phyloP scores from a whole-genome alignment of 2,329 filamentous ascomycete species.

The Hymenoscyphus repandus region DNA sequence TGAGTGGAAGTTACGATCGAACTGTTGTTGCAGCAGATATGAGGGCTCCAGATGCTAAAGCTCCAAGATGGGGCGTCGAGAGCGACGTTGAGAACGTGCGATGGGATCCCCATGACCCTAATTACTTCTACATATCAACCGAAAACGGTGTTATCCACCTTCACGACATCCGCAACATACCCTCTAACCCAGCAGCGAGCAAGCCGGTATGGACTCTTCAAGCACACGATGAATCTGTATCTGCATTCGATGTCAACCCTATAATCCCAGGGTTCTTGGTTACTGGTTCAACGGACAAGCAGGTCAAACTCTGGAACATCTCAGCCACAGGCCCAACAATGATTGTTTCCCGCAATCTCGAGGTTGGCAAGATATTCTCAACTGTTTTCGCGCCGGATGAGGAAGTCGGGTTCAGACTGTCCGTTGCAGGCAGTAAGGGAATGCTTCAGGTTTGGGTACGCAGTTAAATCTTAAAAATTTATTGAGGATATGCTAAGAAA shows the following conservation, averaged over 20 bases:
- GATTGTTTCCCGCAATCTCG: slow-evolving; percentile 86
- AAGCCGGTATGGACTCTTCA: slow-evolving; percentile 94
- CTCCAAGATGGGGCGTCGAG: slow-evolving; percentile 85
- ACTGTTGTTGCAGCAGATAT: slow-evolving; percentile 95
- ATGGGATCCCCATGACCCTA: slow-evolving; percentile 90
- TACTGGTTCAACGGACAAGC: slow-evolving; percentile 90
- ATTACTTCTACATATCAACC: slow-evolving; percentile 93
- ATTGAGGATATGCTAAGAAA: slow-evolving; percentile 8
- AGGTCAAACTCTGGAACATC: slow-evolving; percentile 96
- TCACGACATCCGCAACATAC: slow-evolving; percentile 77
- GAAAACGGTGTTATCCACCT: slow-evolving; percentile 90
- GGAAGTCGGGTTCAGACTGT: slow-evolving; percentile 86
- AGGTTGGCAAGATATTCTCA: slow-evolving; percentile 92
- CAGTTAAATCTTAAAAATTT: not conserved
- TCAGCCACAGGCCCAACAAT: slow-evolving; percentile 74
- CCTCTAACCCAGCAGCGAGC: slow-evolving; percentile 64
- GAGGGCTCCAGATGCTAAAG: slow-evolving; percentile 80
- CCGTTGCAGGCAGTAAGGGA: slow-evolving; percentile 92
- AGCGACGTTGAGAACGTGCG: slow-evolving; percentile 88
- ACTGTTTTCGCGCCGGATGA: slow-evolving; percentile 84
- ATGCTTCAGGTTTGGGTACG: slow-evolving; percentile 87
- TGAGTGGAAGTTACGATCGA: slow-evolving; percentile 92
- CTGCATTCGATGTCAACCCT: slow-evolving; percentile 87
- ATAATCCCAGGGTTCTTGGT: slow-evolving; percentile 87
- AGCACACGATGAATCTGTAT: slow-evolving; percentile 88